These are phyloP conservation scores for Talaromyces albobiverticillius DNA, from an alignment of 2,329 filamentous ascomycete genomes.

Conservation along the genomic window DNA sequence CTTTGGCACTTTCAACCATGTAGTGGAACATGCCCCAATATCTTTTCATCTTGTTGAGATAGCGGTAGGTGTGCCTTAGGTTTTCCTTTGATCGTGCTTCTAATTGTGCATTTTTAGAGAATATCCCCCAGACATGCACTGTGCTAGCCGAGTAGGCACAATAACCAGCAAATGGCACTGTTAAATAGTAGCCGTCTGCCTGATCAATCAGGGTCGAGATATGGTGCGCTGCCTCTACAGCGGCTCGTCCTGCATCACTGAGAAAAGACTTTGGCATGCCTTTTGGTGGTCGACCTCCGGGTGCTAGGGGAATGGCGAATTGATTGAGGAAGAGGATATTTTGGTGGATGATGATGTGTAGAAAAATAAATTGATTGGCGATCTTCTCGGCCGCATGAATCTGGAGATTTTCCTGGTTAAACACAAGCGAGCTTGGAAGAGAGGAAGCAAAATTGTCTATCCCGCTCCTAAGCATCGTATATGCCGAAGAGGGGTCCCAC, in stretches of 20 bases:
- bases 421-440: conserved; percentile 70
- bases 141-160: conserved; percentile 91
- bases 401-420: conserved; percentile 77
- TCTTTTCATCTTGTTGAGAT: conserved; percentile 90
- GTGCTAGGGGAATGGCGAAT: conserved; percentile 71
- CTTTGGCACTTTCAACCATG: conserved; percentile 88
- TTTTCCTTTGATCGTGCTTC: conserved; percentile 79
- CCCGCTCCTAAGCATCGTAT: conserved; percentile 66
- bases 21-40: conserved; percentile 99
- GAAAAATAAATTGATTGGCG: conserved; percentile 86
- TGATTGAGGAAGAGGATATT: conserved; percentile 86
- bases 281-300: conserved; percentile 61
- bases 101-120: conserved; percentile 74
- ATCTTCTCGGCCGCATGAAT: conserved; percentile 80
- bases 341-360: conserved; percentile 88
- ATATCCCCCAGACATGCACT: conserved; percentile 89
- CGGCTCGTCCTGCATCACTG: conserved; percentile 68
- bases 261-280: conserved; percentile 77
- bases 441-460: conserved; percentile 66
- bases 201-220: conserved; percentile 83
- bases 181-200: conserved; percentile 73
- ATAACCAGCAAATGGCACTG: conserved; percentile 91
- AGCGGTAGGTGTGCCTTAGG: conserved; percentile 82
- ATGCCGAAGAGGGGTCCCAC: conserved; percentile 79
- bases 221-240: conserved; percentile 77